Conservation (phyloP, 2,329 filamentous ascomycete genomes). For the Diaporthe sp. region DNA sequence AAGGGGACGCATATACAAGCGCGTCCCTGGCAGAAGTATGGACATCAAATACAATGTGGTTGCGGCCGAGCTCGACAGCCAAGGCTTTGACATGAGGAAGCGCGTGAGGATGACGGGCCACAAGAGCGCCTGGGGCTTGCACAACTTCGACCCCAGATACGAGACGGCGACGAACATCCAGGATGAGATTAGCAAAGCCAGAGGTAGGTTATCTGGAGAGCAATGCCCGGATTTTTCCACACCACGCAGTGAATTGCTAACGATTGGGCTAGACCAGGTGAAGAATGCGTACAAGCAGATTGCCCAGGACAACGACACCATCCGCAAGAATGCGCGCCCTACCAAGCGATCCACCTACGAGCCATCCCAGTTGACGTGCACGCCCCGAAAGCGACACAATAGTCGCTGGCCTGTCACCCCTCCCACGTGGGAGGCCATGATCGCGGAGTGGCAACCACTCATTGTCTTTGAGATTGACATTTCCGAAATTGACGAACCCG, state of each 20-base stretch:
- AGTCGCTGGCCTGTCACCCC: conserved; percentile 50
- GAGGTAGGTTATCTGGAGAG: conserved; percentile 44
- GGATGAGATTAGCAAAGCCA: conserved; percentile 45
- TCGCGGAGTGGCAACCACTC: conserved; percentile 45
- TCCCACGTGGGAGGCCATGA: conserved; percentile 39
- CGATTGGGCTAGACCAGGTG: conserved; percentile 21
- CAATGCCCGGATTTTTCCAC: not conserved
- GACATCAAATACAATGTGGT: conserved; percentile 42
- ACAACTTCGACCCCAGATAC: conserved; percentile 48
- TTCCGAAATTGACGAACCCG: conserved; percentile 15
- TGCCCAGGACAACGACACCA: conserved; percentile 31
- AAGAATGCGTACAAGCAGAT: conserved; percentile 34
- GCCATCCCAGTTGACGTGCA: conserved; percentile 42
- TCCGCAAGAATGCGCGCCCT: not conserved
- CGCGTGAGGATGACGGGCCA: conserved; percentile 47
- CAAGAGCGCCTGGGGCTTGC: conserved; percentile 52
- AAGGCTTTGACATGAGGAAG: conserved; percentile 53
- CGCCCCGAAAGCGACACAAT: conserved; percentile 52
- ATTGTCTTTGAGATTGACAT: conserved; percentile 43
- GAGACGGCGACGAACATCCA: conserved; percentile 34
- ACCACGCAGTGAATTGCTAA: not conserved
- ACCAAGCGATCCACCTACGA: conserved; percentile 25
- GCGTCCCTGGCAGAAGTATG: conserved; percentile 42
- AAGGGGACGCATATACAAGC: conserved; percentile 51
- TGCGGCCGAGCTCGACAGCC: conserved; percentile 51